phyloP scores from a whole-genome alignment of 441 rosid species.

The Gossypium trilobum region DNA sequence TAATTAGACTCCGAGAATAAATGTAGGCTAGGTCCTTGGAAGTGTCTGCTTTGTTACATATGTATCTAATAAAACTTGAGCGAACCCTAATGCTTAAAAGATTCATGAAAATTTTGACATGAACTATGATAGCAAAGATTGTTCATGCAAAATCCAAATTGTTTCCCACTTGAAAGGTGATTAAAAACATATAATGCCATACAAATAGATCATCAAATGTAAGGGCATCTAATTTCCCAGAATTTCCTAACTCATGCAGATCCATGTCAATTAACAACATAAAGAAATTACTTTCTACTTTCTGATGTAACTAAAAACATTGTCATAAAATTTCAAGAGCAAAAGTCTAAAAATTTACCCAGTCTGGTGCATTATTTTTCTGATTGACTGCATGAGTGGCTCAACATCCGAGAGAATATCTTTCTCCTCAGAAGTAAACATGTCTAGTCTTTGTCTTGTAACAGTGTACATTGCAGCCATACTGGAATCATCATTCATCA shows the following conservation, averaged over 20 bases:
- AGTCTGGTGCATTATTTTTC: slow-evolving; percentile 53
- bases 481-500: slow-evolving; percentile 18
- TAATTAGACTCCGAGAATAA: background rate
- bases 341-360: slow-evolving; percentile 36
- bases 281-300: background rate
- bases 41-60: background rate
- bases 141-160: background rate
- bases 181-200: background rate
- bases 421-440: slow-evolving; percentile 77
- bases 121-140: background rate
- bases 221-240: background rate
- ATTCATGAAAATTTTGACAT: background rate
- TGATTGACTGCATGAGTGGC: slow-evolving; percentile 51
- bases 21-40: background rate
- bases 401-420: slow-evolving; percentile 58
- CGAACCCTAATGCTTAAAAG: slow-evolving; percentile 1
- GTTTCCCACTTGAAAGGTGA: background rate
- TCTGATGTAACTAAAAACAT: background rate
- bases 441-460: slow-evolving; percentile 63
- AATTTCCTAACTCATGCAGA: background rate
- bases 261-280: background rate
- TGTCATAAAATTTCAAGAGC: background rate
- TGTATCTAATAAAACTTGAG: background rate
- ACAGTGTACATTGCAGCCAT: slow-evolving; percentile 36
- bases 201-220: background rate